These are phyloP conservation scores for Pseudocercospora eumusae DNA, from an alignment of 2,329 filamentous ascomycete species.

Conservation along the genomic window DNA sequence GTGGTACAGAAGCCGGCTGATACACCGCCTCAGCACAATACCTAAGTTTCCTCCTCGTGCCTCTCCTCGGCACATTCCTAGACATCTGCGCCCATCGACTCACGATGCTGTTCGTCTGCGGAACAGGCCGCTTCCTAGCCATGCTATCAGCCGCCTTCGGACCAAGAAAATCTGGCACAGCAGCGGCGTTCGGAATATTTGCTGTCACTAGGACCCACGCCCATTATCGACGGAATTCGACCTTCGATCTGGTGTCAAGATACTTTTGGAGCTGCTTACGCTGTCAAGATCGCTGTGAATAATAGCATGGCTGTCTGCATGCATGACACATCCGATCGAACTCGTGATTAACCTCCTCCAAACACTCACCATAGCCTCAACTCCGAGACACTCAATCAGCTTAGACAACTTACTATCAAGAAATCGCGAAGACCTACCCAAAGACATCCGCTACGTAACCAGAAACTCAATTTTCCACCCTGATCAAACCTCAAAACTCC, in stretches of 20 bases:
- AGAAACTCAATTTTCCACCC: constrained; percentile 15
- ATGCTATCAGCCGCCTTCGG: constrained; percentile 60
- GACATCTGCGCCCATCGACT: constrained; percentile 59
- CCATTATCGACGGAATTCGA: constrained; percentile 63
- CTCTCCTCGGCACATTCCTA: constrained; percentile 57
- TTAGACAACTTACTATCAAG: constrained; percentile 3
- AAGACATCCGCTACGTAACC: constrained; percentile 14
- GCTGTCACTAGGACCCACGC: constrained; percentile 62
- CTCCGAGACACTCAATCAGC: neutral
- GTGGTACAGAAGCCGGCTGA: constrained; percentile 60
- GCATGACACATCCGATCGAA: neutral
- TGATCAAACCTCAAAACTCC: constrained; percentile 12
- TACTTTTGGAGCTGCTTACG: constrained; percentile 62
- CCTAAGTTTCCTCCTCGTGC: constrained; percentile 60
- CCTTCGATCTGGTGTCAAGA: constrained; percentile 62
- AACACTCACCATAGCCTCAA: neutral
- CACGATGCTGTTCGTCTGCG: constrained; percentile 49
- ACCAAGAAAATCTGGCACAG: constrained; percentile 53
- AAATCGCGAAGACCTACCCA: constrained; percentile 14
- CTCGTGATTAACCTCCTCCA: too few relatives aligned
- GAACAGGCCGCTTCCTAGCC: constrained; percentile 54
- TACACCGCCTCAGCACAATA: constrained; percentile 61
- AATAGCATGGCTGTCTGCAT: constrained; percentile 65
- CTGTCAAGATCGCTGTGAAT: constrained; percentile 63
- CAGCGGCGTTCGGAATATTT: constrained; percentile 61